Conservation (phyloP, 306 rosid species). For the Prunus campanulata region DNA sequence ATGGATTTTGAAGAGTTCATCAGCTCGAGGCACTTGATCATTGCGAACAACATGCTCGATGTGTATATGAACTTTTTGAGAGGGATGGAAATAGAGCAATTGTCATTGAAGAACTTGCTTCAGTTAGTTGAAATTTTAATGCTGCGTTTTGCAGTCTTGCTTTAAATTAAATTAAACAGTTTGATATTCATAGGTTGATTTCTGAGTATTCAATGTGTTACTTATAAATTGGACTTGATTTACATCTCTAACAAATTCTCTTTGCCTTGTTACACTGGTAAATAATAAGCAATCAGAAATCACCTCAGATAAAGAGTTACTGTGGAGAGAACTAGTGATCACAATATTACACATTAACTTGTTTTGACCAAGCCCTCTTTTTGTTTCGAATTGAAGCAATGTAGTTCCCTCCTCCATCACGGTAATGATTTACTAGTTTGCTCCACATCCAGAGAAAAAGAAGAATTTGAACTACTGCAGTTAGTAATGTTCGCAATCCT, state of each 20-base stretch:
- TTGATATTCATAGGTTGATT: background rate
- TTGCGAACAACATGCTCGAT: conserved; percentile 95
- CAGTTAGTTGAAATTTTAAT: conserved; percentile 50
- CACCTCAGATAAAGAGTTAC: too few relatives aligned
- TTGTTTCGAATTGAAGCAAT: background rate
- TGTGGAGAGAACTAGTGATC: background rate
- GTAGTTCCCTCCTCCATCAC: too few relatives aligned
- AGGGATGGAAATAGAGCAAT: conserved; percentile 92
- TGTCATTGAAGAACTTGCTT: conserved; percentile 92
- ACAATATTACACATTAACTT: too few relatives aligned
- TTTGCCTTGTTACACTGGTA: background rate
- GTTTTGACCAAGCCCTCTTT: background rate
- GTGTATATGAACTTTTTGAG: conserved; percentile 91
- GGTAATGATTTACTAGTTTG: too few relatives aligned
- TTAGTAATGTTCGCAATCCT: too few relatives aligned
- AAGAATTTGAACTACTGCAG: too few relatives aligned
- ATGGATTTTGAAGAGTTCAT: conserved; percentile 97
- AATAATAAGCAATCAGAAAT: too few relatives aligned
- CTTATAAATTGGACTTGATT: background rate
- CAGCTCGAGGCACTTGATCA: conserved; percentile 97
- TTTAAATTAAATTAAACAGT: background rate
- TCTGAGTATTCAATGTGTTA: background rate
- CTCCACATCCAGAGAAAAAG: too few relatives aligned
- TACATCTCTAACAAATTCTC: background rate
- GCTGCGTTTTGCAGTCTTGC: background rate